Base-by-base conservation (phyloP, 2,329 filamentous ascomycete species). In the Pseudopithomyces chartarum region DNA sequence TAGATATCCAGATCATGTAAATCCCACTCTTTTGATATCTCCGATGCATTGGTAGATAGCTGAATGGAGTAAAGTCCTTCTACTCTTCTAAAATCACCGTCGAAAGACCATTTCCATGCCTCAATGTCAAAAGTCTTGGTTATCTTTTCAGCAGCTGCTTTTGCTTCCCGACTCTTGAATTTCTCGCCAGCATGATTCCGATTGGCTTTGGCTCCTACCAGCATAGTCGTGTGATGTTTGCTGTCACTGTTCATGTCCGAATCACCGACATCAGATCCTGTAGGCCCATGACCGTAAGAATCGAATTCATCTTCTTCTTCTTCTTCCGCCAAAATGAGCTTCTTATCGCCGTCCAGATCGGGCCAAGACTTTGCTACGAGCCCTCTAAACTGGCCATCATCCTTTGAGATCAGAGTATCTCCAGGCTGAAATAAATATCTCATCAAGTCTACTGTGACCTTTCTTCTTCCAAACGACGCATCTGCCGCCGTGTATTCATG, bases 381-480 rank as follows among this genome's bases (percentile, higher is more conserved):
- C 10, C 55, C 58, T 19, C 20, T 17, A 23, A 39, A 48, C 23
- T 46, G 8, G 13, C 52, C 39, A 11, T 19, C 3, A n/a, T 26
- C 36, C 6, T 39, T 13, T 23, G 32, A 47, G 17, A 63, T 26
- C 32, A 63, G 23, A 23, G 61, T 46, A 17, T 63, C 58, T n/a
- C 58, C 58, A 36, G 60, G 60, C 23, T 55, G 43, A 34, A 61
- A 59, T 10, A 61, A 26, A 45, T 61, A 61, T 39, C 57, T 58
- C 12, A 63, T 32, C 11, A 48, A 42, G 1, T 52, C 34, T 1
- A 34, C 23, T 1, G 58, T 55, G 15, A 61, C 40, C 20, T 55
- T 53, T 34, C 55, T 20, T 23, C 34, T 33, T 22, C 40, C 26
- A 10, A 61, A 49, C 11, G 51, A 36, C 15, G 23, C 17, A 26